Conservation (phyloP, 2,329 filamentous ascomycete genomes). For the Pseudogymnoascus sp. region DNA sequence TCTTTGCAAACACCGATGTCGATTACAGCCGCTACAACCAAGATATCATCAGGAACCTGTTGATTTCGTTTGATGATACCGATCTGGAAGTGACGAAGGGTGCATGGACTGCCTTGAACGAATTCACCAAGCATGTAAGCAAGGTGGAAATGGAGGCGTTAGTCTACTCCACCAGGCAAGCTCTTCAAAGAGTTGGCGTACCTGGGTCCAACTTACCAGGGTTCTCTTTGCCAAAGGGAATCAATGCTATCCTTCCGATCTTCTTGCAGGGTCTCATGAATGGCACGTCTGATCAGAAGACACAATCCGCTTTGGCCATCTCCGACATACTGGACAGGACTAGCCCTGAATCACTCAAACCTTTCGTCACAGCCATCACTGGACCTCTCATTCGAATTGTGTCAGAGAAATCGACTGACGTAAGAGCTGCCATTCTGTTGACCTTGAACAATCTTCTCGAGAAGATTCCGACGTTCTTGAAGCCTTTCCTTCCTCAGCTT, state of each 20-base stretch:
- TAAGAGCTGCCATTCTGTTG: slow-evolving; percentile 88
- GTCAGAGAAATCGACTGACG: slow-evolving; percentile 89
- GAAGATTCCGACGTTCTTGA: slow-evolving; percentile 91
- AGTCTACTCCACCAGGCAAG: slow-evolving; percentile 76
- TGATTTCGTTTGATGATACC: slow-evolving; percentile 85
- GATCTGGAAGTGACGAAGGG: slow-evolving; percentile 80
- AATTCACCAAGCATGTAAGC: slow-evolving; percentile 78
- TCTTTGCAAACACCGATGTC: slow-evolving; percentile 71
- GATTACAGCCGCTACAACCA: slow-evolving; percentile 96
- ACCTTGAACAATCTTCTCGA: slow-evolving; percentile 92
- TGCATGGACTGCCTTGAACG: slow-evolving; percentile 77
- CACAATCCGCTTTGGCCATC: slow-evolving; percentile 84
- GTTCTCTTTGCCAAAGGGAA: slow-evolving; percentile 88
- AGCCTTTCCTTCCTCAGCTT: slow-evolving; percentile 92
- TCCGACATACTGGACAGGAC: slow-evolving; percentile 94
- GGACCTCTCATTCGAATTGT: slow-evolving; percentile 96
- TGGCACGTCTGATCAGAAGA: slow-evolving; percentile 83
- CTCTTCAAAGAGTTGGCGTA: slow-evolving; percentile 80
- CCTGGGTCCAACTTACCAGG: slow-evolving; percentile 76
- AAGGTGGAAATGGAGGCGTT: slow-evolving; percentile 98
- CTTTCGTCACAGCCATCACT: slow-evolving; percentile 95
- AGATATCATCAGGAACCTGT: slow-evolving; percentile 81
- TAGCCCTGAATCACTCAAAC: slow-evolving; percentile 76
- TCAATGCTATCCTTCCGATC: slow-evolving; percentile 91
- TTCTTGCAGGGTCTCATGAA: slow-evolving; percentile 98